Evolutionary conservation across 2,329 filamentous ascomycete species (phyloP), one percentile per base, ranked within the genome.

Genomic region (Arthroderma sp.): DNA sequence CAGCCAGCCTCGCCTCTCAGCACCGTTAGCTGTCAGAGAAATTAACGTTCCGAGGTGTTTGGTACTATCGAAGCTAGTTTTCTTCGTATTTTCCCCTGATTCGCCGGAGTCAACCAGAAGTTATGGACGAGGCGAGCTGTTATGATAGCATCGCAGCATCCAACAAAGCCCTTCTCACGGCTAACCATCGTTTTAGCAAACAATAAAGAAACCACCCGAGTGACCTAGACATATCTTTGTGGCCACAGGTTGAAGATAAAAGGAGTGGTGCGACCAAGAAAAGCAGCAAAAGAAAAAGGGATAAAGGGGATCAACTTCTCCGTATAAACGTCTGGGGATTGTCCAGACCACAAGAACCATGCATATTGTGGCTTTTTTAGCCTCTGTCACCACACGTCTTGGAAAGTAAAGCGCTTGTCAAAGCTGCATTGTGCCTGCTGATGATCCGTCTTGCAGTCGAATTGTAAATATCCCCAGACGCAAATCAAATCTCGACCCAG

Each of bases 351-450:
- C 28, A 31, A 3, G 28, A 35, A 38, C 35, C 35, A 38, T 38
- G 35, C 35, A 38, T 38, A 38, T 2, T 51, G 44, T 51, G 44
- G 44, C 44, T 51, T 51, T 33, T 51, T 51, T 51, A 51, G 44
- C 25, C 25, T 51, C 44, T 28, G 15, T 33, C 44, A 33, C 23
- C 15, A 4, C 25, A 31, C 44, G 44, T 33, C 33, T 51, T 25
- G 25, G 25, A 51, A 33, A 25, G 25, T 31, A 28, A 23, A 51
- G 35, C 35, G 35, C 35, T 38, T 38, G 35, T n/a, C 35, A 17
- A 23, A 17, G 44, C n/a, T 31, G 44, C n/a, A 17, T 31, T 19
- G 23, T 31, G 44, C 15, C 25, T 51, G 23, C 35, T n/a, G 35
- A 28, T 17, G 47, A 51, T 51, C 47, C 25, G 25, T 51, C 47